These are phyloP conservation scores for Lodderomyces pseudojiufengensis DNA, from an alignment of 1,139 yeast genomes.

Conservation along the genomic window DNA sequence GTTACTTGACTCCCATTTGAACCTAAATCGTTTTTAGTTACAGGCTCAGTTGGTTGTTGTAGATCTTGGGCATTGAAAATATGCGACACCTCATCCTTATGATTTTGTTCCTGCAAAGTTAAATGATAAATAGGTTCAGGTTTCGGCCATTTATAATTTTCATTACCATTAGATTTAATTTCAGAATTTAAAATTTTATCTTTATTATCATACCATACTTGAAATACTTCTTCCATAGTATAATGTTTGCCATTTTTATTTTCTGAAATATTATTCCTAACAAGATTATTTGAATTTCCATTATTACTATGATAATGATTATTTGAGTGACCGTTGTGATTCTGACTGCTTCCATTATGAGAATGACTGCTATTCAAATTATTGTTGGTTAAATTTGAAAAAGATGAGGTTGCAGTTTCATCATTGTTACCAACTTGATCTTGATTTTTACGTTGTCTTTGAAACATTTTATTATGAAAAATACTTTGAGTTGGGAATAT, in stretches of 20 bases:
- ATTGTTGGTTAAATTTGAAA: constrained; percentile 3
- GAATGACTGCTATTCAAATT: constrained; percentile 1
- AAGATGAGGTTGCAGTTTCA: constrained; percentile 6
- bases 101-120: constrained; percentile 20
- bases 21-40: no score
- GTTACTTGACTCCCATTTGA: constrained; percentile 1
- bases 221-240: constrained; percentile 50
- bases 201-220: constrained; percentile 49
- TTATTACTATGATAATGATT: constrained; percentile 5
- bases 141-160: constrained; percentile 27
- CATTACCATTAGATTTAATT: constrained; percentile 24
- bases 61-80: background rate
- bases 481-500: no score
- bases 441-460: constrained; percentile 15
- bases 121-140: constrained; percentile 39
- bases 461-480: constrained; percentile 15
- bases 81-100: background rate
- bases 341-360: constrained; percentile 3
- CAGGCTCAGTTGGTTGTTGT: background rate
- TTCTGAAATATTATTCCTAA: constrained; percentile 32
- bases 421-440: constrained; percentile 12
- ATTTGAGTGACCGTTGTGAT: constrained; percentile 2
- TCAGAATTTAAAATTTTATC: constrained; percentile 25
- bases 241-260: constrained; percentile 41
- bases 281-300: constrained; percentile 15